These are phyloP conservation scores for Trichoderma sp. DNA, from an alignment of 2,329 filamentous ascomycete genomes.

Conservation along the genomic window DNA sequence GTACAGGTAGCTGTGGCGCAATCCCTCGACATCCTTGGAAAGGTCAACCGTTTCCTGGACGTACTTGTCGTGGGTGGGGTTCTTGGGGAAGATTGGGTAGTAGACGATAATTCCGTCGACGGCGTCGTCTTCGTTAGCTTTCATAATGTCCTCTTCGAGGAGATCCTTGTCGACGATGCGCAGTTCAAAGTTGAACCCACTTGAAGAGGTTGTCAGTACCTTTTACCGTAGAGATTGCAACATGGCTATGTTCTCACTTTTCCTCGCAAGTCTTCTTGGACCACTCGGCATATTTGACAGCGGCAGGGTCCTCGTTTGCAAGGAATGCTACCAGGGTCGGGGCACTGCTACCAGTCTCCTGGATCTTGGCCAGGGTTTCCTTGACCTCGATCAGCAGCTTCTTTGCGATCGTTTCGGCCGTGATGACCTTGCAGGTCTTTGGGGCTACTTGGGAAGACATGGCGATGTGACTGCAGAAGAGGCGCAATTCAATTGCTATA, in stretches of 20 bases:
- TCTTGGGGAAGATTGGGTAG: constrained; percentile 86
- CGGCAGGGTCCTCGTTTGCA: constrained; percentile 86
- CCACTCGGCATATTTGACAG: constrained; percentile 93
- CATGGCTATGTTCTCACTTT: constrained; percentile 65
- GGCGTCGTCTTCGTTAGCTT: constrained; percentile 72
- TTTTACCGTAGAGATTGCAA: neutral
- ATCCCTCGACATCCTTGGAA: constrained; percentile 90
- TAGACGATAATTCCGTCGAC: constrained; percentile 96
- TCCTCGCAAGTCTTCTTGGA: constrained; percentile 94
- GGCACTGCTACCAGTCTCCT: constrained; percentile 51
- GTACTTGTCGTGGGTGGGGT: constrained; percentile 85
- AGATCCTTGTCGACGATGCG: constrained; percentile 79
- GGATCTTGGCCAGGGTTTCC: constrained; percentile 68
- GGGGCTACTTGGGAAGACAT: constrained; percentile 41
- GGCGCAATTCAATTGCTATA: neutral
- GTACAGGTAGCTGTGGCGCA: constrained; percentile 90
- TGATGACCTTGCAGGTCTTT: constrained; percentile 86
- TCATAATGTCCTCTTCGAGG: constrained; percentile 83
- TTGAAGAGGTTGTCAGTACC: constrained; percentile 35
- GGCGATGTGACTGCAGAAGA: neutral
- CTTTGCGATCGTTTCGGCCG: constrained; percentile 84
- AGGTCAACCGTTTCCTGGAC: constrained; percentile 91
- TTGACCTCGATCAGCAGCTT: constrained; percentile 73
- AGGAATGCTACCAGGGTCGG: constrained; percentile 88
- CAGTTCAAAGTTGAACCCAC: constrained; percentile 86